Conservation (phyloP, 2,329 filamentous ascomycete species). For the Ophiobolus disseminans region DNA sequence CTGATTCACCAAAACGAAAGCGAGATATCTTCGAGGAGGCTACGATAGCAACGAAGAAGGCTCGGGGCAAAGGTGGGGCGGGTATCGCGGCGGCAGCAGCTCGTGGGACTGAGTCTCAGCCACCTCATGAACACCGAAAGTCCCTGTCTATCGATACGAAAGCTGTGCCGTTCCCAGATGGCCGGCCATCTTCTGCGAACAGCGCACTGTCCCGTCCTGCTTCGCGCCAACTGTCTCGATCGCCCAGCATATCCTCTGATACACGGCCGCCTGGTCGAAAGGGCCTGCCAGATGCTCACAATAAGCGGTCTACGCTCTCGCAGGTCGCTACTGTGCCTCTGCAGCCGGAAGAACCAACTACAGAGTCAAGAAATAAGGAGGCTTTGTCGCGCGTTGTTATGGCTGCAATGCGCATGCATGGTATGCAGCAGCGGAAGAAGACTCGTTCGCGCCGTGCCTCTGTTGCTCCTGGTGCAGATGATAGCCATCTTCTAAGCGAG, state of each 20-base stretch:
- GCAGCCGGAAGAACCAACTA: slow-evolving; percentile 41
- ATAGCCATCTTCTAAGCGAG: slow-evolving; percentile 20
- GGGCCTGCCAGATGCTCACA: slow-evolving; percentile 30
- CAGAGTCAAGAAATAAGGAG: slow-evolving; percentile 57
- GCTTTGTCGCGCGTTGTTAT: slow-evolving; percentile 58
- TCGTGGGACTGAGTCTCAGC: slow-evolving; percentile 34
- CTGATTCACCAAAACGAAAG: slow-evolving; percentile 50
- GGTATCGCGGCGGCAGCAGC: slow-evolving; percentile 53
- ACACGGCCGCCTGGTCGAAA: slow-evolving; percentile 40
- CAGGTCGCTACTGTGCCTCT: slow-evolving; percentile 42
- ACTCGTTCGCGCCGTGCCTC: slow-evolving; percentile 35
- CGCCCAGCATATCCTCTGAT: slow-evolving; percentile 44
- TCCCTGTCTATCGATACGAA: slow-evolving; percentile 41
- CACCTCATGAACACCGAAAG: slow-evolving; percentile 41
- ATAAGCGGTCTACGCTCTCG: slow-evolving; percentile 42
- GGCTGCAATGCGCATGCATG: slow-evolving; percentile 61
- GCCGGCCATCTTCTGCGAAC: slow-evolving; percentile 34
- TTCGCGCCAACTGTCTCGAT: slow-evolving; percentile 38
- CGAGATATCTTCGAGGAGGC: slow-evolving; percentile 58
- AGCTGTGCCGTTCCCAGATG: slow-evolving; percentile 25
- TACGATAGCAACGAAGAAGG: slow-evolving; percentile 51
- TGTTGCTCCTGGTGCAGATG: slow-evolving; percentile 22
- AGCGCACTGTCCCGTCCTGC: slow-evolving; percentile 27
- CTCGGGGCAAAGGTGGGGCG: slow-evolving; percentile 52
- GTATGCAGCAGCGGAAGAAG: slow-evolving; percentile 55